Base-by-base conservation (phyloP, 495 filamentous ascomycete genomes). In the Neurospora sp. region DNA sequence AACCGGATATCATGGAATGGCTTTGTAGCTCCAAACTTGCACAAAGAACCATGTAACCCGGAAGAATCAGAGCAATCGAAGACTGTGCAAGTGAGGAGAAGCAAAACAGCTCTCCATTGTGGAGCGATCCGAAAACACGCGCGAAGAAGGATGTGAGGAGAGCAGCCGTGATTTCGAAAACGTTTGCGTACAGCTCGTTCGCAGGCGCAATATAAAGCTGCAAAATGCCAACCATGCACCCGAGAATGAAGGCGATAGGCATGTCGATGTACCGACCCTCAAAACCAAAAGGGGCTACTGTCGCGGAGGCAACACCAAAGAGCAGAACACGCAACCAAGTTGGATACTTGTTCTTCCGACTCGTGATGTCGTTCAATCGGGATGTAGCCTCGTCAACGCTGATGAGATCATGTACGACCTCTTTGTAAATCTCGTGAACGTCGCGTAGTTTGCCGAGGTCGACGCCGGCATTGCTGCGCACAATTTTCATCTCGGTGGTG, bases 71-170 rank as follows among this genome's bases (percentile, higher is more conserved):
- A 6, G 94, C 94, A 74, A 98, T 97, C 23, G 93, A 89, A 1
- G 93, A 92, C 79, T 98, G 95, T 3, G 95, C 93, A 14, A 98
- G 85, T 1, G 95, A 90, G 5, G 94, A 94, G 82, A 99, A 99
- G 83, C 95, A 98, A 78, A 99, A 98, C 5, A 92, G 69, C 3
- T 86, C 79, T 3, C 90, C 89, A 38, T 89, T 88, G 27, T 86
- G 79, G 62, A 98, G 92, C 48, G 92, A 94, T 40, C 94, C 95
- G 76, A 99, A 93, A 3, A 90, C 93, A 69, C 95, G 89, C 6
- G 94, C 91, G 10, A 97, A 83, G 78, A 97, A 97, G n/a, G 92
- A 96, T 0, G 94, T 97, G 70, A 96, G 80, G 8, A 98, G 90
- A 1, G 93, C 91, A 3, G 94, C 94, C 6, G 90, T 89, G 62